Evolutionary conservation across 148 eudicot species (phyloP).

Genomic region (Persicaria tinctoria): DNA sequence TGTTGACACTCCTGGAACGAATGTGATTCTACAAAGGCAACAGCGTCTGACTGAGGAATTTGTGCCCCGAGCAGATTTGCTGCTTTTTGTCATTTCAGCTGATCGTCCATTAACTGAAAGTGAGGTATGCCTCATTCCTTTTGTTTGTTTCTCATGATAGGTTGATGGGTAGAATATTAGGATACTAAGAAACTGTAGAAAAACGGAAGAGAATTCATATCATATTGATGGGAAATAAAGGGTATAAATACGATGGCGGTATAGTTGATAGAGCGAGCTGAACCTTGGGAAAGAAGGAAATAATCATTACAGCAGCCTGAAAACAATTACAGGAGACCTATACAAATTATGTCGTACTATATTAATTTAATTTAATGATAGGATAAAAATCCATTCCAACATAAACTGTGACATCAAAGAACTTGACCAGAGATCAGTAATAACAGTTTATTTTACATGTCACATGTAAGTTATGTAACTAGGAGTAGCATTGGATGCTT

Average conservation of each 20-base stretch:
- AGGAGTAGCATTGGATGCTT: not conserved
- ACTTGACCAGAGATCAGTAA: no score
- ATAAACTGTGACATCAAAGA: no score
- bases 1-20: conserved; percentile 98
- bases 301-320: no score
- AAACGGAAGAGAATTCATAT: no score
- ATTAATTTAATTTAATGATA: no score
- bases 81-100: conserved; percentile 92
- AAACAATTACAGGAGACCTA: no score
- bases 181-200: not conserved
- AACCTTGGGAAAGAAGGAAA: no score
- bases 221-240: no score
- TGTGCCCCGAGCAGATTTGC: conserved; percentile 93
- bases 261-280: no score
- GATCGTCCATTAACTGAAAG: conserved; percentile 97
- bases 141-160: not conserved
- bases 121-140: conserved; percentile 42
- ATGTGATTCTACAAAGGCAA: conserved; percentile 97
- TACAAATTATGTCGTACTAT: no score
- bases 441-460: not conserved
- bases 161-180: not conserved
- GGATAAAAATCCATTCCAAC: no score
- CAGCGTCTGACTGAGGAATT: conserved; percentile 96
- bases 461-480: not conserved
- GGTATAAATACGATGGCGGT: no score